These are phyloP conservation scores for Wallacemonas sp. DNA, from an alignment of 208 protist genomes.

Conservation along the genomic window DNA sequence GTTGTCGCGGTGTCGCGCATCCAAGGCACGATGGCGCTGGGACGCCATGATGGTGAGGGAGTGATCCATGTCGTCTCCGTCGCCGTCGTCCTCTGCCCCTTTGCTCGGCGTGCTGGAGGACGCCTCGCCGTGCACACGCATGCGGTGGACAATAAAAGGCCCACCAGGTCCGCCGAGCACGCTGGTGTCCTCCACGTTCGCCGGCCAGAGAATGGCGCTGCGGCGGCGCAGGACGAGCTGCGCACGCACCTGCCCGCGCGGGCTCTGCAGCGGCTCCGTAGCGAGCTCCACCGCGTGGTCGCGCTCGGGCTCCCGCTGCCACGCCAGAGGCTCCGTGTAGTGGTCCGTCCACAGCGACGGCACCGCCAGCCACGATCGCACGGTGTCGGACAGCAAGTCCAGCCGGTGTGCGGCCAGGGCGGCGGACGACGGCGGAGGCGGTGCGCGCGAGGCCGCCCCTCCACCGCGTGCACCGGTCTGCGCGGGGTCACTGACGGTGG, in stretches of 20 bases:
- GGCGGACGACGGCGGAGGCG: neutral
- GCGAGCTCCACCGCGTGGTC: neutral
- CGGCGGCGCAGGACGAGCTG: conserved; percentile 20
- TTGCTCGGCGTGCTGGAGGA: neutral
- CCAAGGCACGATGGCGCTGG: conserved; percentile 1
- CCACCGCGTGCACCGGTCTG: neutral
- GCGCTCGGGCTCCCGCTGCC: neutral
- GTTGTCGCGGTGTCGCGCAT: conserved; percentile 7
- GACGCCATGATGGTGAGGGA: neutral
- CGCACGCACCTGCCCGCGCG: neutral
- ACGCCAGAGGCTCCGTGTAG: conserved; percentile 22
- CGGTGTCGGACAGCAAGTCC: neutral
- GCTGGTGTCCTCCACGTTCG: conserved; percentile 17
- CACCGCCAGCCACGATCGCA: conserved; percentile 3
- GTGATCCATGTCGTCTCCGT: neutral
- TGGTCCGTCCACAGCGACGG: conserved; percentile 38
- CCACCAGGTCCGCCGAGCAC: conserved; percentile 36
- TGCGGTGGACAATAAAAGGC: conserved; percentile 37
- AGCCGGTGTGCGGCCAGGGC: neutral
- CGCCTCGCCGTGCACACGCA: conserved; percentile 1
- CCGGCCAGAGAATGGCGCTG: conserved; percentile 36
- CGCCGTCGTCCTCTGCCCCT: neutral
- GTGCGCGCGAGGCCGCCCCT: neutral
- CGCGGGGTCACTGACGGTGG: neutral
- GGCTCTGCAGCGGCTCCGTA: neutral